Evolutionary conservation across 2,329 filamentous ascomycete species (phyloP).

Genomic region (Fusarium sp.): DNA sequence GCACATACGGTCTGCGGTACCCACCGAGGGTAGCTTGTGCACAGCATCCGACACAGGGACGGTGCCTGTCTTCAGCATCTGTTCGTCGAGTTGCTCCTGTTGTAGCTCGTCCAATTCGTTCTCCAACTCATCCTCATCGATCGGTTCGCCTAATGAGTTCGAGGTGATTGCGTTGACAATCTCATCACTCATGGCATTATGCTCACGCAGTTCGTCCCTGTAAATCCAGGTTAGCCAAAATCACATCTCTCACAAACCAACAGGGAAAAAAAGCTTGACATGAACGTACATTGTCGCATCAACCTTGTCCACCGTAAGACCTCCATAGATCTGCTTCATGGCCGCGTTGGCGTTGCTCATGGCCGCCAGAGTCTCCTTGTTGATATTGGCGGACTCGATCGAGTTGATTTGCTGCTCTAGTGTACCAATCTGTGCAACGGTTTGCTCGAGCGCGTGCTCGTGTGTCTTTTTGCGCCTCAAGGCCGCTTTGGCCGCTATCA

Average conservation of each 20-base stretch:
- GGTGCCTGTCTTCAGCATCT: slow-evolving; percentile 89
- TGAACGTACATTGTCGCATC: slow-evolving; percentile 88
- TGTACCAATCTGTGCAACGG: slow-evolving; percentile 87
- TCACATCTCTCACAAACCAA: background rate
- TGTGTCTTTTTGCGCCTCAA: slow-evolving; percentile 94
- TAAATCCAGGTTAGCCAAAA: slow-evolving; percentile 48
- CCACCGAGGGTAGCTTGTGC: slow-evolving; percentile 79
- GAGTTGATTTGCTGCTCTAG: slow-evolving; percentile 95
- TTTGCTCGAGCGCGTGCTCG: slow-evolving; percentile 92
- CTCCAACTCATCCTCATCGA: slow-evolving; percentile 90
- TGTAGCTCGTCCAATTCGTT: slow-evolving; percentile 87
- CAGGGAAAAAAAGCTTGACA: background rate
- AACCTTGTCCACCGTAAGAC: slow-evolving; percentile 92
- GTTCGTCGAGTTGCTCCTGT: slow-evolving; percentile 91
- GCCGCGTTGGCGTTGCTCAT: slow-evolving; percentile 92
- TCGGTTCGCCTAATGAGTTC: slow-evolving; percentile 72
- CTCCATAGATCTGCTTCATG: slow-evolving; percentile 93
- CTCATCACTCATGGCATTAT: slow-evolving; percentile 93
- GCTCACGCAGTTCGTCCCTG: slow-evolving; percentile 91
- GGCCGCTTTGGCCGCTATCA: slow-evolving; percentile 85
- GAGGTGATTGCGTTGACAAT: slow-evolving; percentile 87
- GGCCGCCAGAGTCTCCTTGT: slow-evolving; percentile 92
- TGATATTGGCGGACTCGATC: slow-evolving; percentile 98
- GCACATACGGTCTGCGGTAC: slow-evolving; percentile 79
- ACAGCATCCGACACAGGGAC: slow-evolving; percentile 85